A percentile compares a stretch with the other conserved stretches of the same genome.
phyloP scores from a whole-genome alignment of 768 basidiomycete species.

The Phanerochaete carnosa region DNA sequence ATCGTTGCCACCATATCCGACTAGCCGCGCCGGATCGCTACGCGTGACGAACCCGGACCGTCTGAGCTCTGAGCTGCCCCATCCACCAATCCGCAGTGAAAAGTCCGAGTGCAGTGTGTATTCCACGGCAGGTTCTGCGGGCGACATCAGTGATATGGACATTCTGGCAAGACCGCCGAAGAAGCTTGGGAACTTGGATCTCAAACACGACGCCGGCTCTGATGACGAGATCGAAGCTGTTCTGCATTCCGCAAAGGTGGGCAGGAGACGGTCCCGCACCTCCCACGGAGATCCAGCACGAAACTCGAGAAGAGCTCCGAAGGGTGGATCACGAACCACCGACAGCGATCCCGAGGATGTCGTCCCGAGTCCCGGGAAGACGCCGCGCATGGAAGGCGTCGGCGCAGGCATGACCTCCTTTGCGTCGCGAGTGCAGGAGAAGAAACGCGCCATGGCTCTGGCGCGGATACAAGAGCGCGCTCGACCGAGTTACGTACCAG shows the following conservation, averaged over 20 bases:
- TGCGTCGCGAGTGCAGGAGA: slow-evolving; percentile 14
- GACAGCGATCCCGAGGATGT: neutral
- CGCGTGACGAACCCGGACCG: slow-evolving; percentile 18
- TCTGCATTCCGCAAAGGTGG: slow-evolving; percentile 11
- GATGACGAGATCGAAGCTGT: slow-evolving; percentile 21
- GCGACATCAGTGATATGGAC: neutral
- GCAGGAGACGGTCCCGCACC: neutral
- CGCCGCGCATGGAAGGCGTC: slow-evolving; percentile 10
- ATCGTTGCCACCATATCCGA: neutral
- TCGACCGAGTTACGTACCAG: neutral
- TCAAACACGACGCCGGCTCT: slow-evolving; percentile 16
- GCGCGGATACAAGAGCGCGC: neutral
- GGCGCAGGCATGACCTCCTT: slow-evolving; percentile 12
- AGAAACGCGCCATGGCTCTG: slow-evolving; percentile 10
- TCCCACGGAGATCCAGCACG: neutral
- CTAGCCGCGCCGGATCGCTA: slow-evolving; percentile 1
- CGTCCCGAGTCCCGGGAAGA: neutral
- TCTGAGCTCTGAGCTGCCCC: neutral
- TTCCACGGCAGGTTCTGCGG: slow-evolving; percentile 12
- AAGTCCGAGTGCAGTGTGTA: slow-evolving; percentile 16
- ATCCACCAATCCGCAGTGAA: neutral
- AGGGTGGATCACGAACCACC: neutral
- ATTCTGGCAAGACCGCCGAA: neutral
- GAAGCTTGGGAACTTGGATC: neutral
- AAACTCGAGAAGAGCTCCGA: neutral